phyloP scores from a whole-genome alignment of 306 rosid species.

The Betula pendula region DNA sequence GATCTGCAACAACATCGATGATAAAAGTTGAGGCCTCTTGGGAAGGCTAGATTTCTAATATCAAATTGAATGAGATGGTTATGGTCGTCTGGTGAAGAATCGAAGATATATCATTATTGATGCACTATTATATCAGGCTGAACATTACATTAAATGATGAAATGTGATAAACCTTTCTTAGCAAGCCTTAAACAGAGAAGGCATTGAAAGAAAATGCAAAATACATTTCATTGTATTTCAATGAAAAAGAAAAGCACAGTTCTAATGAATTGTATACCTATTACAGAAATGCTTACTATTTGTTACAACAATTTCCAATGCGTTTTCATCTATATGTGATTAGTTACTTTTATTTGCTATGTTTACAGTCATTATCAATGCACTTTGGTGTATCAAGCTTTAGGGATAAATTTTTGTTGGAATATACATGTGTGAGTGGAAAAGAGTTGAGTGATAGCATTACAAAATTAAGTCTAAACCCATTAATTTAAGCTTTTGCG shows the following conservation, averaged over 20 bases:
- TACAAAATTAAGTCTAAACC: too few relatives aligned
- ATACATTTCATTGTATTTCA: too few relatives aligned
- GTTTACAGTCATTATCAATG: background rate
- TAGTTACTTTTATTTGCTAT: background rate
- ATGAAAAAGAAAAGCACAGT: background rate
- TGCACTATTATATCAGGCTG: background rate
- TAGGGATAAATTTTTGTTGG: background rate
- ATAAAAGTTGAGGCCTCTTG: background rate
- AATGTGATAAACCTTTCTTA: background rate
- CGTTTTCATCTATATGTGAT: background rate
- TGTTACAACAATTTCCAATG: background rate
- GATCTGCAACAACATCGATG: slow-evolving; percentile 51
- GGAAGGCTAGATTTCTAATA: background rate
- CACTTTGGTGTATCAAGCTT: background rate
- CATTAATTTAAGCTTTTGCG: too few relatives aligned
- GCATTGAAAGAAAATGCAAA: background rate
- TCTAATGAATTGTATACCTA: background rate
- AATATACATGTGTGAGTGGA: too few relatives aligned
- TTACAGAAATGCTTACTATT: background rate
- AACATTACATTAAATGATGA: background rate
- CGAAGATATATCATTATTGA: background rate
- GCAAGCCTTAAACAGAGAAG: background rate
- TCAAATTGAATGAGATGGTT: background rate
- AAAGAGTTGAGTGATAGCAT: too few relatives aligned
- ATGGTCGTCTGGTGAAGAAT: background rate